These are phyloP conservation scores for Hemileia vastatrix DNA, from an alignment of 1,284 basidiomycete genomes.

Conservation along the genomic window DNA sequence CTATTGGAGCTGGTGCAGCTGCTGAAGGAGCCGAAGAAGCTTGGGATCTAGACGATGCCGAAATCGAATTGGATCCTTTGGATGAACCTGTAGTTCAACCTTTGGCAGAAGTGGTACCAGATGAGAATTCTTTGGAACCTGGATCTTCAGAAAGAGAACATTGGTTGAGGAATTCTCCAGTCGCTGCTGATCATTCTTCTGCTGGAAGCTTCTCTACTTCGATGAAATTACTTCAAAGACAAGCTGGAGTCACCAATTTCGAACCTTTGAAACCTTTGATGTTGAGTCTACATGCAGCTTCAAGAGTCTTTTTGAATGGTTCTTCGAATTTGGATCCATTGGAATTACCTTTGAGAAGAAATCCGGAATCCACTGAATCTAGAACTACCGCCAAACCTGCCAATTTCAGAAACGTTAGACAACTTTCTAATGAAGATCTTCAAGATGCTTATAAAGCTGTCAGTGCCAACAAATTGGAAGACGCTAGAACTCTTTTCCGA, in stretches of 20 bases:
- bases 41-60: slow-evolving; percentile 37
- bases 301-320: slow-evolving; percentile 34
- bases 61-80: slow-evolving; percentile 26
- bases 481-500: slow-evolving; percentile 39
- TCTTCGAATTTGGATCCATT: slow-evolving; percentile 30
- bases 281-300: slow-evolving; percentile 31
- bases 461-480: slow-evolving; percentile 39
- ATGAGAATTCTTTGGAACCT: slow-evolving; percentile 35
- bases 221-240: slow-evolving; percentile 39
- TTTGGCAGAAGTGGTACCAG: slow-evolving; percentile 28
- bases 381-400: slow-evolving; percentile 35
- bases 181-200: slow-evolving; percentile 41
- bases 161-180: slow-evolving; percentile 43
- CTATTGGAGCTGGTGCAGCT: slow-evolving; percentile 31
- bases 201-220: slow-evolving; percentile 42
- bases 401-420: slow-evolving; percentile 30
- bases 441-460: slow-evolving; percentile 41
- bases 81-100: slow-evolving; percentile 34
- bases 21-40: slow-evolving; percentile 38
- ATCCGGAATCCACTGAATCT: slow-evolving; percentile 39
- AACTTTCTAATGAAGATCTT: slow-evolving; percentile 32
- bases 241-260: slow-evolving; percentile 41
- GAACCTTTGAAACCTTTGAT: slow-evolving; percentile 38
- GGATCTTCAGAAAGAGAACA: slow-evolving; percentile 41
- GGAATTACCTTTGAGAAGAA: slow-evolving; percentile 36